Conservation (phyloP, 345 rosid genomes). For the Salix purpurea region DNA sequence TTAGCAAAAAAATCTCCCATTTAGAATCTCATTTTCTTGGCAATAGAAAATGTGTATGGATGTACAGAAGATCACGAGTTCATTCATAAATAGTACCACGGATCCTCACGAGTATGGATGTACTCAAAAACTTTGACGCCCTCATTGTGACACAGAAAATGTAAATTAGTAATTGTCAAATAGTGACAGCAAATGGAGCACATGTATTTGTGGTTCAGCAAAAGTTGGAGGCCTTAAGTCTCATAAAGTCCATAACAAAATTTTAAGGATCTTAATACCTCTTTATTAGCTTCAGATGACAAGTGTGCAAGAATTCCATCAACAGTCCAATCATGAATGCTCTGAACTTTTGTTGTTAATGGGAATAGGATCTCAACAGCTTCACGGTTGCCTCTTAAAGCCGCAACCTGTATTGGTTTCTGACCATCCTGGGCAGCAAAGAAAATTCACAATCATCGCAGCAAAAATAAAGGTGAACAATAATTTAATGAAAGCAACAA, state of each 20-base stretch:
- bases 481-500: neutral
- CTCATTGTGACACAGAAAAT: neutral
- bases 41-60: neutral
- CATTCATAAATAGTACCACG: neutral
- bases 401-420: slow-evolving; percentile 81
- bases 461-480: neutral
- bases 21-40: neutral
- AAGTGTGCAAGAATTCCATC: slow-evolving; percentile 60
- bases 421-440: slow-evolving; percentile 60
- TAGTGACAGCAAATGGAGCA: neutral
- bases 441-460: neutral
- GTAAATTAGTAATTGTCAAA: neutral
- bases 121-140: neutral
- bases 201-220: neutral
- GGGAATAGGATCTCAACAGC: slow-evolving; percentile 76
- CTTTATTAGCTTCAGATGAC: slow-evolving; percentile 48
- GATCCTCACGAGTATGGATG: neutral
- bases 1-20: neutral
- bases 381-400: slow-evolving; percentile 58
- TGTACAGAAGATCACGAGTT: neutral
- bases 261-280: slow-evolving; percentile 27
- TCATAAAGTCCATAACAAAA: neutral
- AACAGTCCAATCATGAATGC: slow-evolving; percentile 67
- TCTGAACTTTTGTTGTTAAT: slow-evolving; percentile 46
- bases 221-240: neutral